Evolutionary conservation across 2,329 filamentous ascomycete species (phyloP).

Genomic region (Aspergillus intermedius): DNA sequence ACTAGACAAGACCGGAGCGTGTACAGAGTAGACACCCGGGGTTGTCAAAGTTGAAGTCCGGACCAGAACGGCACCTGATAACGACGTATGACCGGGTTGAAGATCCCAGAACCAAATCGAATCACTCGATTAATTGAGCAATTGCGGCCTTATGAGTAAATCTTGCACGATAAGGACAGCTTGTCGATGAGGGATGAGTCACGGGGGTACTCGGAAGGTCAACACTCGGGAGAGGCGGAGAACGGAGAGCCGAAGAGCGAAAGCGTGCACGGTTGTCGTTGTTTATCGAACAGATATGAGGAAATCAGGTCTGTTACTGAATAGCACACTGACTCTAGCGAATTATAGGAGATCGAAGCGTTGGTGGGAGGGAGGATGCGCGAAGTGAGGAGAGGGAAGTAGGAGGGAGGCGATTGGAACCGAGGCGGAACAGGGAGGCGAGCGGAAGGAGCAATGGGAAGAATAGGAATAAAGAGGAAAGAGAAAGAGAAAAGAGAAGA

Average conservation of each 20-base stretch:
- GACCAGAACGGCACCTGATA: neutral
- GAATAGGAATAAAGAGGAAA: conserved; percentile 7
- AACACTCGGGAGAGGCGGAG: neutral
- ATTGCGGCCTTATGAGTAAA: no score
- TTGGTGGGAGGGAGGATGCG: neutral
- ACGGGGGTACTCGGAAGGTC: neutral
- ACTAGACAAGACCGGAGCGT: neutral
- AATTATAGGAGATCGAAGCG: neutral
- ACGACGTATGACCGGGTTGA: neutral
- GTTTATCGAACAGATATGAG: neutral
- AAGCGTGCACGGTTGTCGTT: no score
- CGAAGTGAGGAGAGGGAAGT: conserved; percentile 3
- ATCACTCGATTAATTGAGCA: no score
- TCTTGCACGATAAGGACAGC: neutral
- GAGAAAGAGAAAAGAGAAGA: conserved; percentile 12
- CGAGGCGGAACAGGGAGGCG: conserved; percentile 13
- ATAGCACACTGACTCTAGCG: neutral
- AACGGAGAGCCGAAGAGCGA: neutral
- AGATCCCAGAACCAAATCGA: no score
- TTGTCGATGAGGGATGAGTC: neutral
- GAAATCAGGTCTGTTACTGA: neutral
- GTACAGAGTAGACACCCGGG: neutral
- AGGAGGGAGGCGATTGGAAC: no score
- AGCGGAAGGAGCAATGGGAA: conserved; percentile 7
- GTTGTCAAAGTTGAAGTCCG: neutral